Percentiles rank a stretch among this genome's conserved stretches.
phyloP scores from a whole-genome alignment of 805 yeast species.

The Starmera amethionina region DNA sequence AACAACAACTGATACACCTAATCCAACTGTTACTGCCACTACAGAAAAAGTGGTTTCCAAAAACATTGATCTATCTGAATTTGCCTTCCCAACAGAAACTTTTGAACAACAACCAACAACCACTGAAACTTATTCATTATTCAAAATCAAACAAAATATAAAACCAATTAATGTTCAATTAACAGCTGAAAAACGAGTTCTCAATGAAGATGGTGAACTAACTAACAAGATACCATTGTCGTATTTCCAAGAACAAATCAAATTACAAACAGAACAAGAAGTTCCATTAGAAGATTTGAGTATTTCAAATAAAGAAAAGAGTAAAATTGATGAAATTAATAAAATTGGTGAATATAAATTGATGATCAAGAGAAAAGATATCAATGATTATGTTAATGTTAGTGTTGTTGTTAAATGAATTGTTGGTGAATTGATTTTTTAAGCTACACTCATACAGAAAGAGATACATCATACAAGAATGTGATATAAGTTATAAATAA shows the following conservation, averaged over 20 bases:
- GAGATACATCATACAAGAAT: too few relatives aligned
- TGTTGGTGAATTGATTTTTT: too few relatives aligned
- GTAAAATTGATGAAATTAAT: slow-evolving; percentile 5
- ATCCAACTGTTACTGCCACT: too few relatives aligned
- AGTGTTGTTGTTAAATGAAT: slow-evolving; percentile 4
- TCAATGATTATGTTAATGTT: slow-evolving; percentile 7
- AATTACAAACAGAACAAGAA: neutral
- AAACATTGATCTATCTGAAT: too few relatives aligned
- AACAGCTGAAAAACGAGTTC: neutral
- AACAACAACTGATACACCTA: too few relatives aligned
- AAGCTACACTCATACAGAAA: too few relatives aligned
- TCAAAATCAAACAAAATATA: slow-evolving; percentile 13
- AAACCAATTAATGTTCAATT: slow-evolving; percentile 1
- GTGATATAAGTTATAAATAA: too few relatives aligned
- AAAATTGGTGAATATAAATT: slow-evolving; percentile 11
- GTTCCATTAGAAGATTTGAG: slow-evolving; percentile 12
- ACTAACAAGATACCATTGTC: slow-evolving; percentile 6
- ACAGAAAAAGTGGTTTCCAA: too few relatives aligned
- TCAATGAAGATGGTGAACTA: slow-evolving; percentile 1
- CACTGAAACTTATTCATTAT: slow-evolving; percentile 10
- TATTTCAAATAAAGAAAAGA: slow-evolving; percentile 1
- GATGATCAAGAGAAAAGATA: slow-evolving; percentile 5
- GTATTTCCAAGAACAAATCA: slow-evolving; percentile 6
- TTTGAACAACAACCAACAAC: too few relatives aligned
- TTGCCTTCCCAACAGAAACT: too few relatives aligned